These are phyloP conservation scores for Venturiaceae sp. DNA, from an alignment of 2,329 filamentous ascomycete genomes.

Conservation along the genomic window DNA sequence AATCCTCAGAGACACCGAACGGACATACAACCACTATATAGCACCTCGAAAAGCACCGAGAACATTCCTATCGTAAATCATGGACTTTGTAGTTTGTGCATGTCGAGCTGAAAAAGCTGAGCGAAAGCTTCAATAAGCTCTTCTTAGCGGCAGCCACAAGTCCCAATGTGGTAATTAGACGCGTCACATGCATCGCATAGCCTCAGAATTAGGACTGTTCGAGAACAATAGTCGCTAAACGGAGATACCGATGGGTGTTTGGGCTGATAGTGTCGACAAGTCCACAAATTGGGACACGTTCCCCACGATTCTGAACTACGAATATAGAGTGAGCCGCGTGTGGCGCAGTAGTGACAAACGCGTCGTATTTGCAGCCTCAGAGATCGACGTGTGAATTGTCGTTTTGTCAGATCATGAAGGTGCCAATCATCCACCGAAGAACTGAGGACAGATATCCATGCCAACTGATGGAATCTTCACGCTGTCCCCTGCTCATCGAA, in stretches of 20 bases:
- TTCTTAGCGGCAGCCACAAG: not conserved
- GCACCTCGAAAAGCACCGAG: not conserved
- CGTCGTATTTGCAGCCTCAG: too few species aligned
- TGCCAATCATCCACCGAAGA: too few species aligned
- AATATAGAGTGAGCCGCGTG: not conserved
- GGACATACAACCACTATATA: not conserved
- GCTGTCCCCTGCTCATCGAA: too few species aligned
- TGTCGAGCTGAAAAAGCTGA: not conserved
- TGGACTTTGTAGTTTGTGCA: not conserved
- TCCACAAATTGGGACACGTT: not conserved
- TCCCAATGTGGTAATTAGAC: not conserved
- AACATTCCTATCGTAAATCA: not conserved
- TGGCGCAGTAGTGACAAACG: not conserved
- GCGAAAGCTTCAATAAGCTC: not conserved
- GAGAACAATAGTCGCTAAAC: not conserved
- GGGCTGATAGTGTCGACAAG: not conserved
- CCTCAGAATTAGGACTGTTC: not conserved
- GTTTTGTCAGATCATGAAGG: too few species aligned
- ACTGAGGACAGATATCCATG: too few species aligned
- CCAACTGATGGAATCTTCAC: too few species aligned
- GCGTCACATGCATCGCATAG: not conserved
- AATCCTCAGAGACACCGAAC: too few species aligned
- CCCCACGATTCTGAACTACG: not conserved
- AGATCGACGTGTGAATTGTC: too few species aligned
- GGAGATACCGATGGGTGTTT: not conserved